Conservation (phyloP, 495 filamentous ascomycete species). For the Talaromyces liani region DNA sequence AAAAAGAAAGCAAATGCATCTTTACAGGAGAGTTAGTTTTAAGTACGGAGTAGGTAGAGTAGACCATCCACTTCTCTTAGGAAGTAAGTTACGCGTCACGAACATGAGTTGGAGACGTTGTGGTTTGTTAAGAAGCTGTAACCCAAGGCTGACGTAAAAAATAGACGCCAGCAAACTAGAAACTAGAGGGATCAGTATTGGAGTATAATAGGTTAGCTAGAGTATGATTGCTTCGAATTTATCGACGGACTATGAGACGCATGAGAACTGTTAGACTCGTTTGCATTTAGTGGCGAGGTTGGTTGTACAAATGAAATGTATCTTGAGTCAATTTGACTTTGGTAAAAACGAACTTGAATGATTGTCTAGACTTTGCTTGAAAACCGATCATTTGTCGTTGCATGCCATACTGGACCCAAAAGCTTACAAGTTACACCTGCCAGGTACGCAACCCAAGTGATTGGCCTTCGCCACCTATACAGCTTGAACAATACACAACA, state of each 20-base stretch:
- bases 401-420: not conserved
- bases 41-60: not conserved
- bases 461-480: not conserved
- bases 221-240: conserved; percentile 3
- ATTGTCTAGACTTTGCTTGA: not conserved
- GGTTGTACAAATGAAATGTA: no score
- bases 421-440: not conserved
- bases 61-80: not conserved
- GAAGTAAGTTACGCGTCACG: not conserved
- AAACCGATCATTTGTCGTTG: not conserved
- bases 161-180: not conserved
- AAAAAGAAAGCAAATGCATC: not conserved
- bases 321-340: no score
- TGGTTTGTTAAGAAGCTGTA: not conserved
- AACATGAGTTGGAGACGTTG: not conserved
- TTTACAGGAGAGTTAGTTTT: not conserved
- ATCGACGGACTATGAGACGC: not conserved
- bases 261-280: not conserved
- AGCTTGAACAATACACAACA: not conserved
- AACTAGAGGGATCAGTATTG: not conserved
- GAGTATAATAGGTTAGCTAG: not conserved
- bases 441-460: not conserved
- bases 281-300: not conserved
- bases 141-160: not conserved
- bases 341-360: not conserved